Evolutionary conservation across 1,139 yeast species (phyloP).

Genomic region (Yamadazyma atlantica): DNA sequence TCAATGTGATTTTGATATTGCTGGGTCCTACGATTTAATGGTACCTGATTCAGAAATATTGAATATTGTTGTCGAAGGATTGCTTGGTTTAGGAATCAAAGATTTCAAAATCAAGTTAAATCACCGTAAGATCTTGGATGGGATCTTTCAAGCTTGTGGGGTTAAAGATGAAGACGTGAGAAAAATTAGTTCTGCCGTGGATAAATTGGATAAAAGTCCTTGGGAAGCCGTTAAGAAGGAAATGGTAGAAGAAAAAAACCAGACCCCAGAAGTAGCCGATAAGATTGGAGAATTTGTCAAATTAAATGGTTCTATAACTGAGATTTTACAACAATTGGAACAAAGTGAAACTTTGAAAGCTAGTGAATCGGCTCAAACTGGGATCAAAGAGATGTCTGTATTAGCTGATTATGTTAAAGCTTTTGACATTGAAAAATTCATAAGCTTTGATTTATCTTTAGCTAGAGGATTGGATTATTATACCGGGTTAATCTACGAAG

Average conservation of each 20-base stretch:
- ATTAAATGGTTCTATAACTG: constrained; percentile 72
- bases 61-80: constrained; percentile 79
- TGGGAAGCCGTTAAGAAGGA: constrained; percentile 94
- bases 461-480: constrained; percentile 98
- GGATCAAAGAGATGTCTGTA: constrained; percentile 75
- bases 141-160: constrained; percentile 93
- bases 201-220: constrained; percentile 90
- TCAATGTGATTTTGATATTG: constrained; percentile 97
- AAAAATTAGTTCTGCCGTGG: constrained; percentile 91
- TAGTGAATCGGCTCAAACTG: constrained; percentile 74
- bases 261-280: constrained; percentile 89
- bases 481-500: constrained; percentile 95
- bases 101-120: constrained; percentile 91
- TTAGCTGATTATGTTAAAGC: constrained; percentile 81
- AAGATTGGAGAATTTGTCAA: constrained; percentile 89
- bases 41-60: constrained; percentile 93
- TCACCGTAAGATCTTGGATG: constrained; percentile 94
- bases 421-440: constrained; percentile 59
- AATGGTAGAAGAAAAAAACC: constrained; percentile 87
- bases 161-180: constrained; percentile 92
- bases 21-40: constrained; percentile 90
- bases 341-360: constrained; percentile 55
- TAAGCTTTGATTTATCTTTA: constrained; percentile 87
- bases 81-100: constrained; percentile 74
- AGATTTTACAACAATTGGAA: constrained; percentile 58